phyloP scores from a whole-genome alignment of 106 monocot genomes.

The Ottelia alismoides region DNA sequence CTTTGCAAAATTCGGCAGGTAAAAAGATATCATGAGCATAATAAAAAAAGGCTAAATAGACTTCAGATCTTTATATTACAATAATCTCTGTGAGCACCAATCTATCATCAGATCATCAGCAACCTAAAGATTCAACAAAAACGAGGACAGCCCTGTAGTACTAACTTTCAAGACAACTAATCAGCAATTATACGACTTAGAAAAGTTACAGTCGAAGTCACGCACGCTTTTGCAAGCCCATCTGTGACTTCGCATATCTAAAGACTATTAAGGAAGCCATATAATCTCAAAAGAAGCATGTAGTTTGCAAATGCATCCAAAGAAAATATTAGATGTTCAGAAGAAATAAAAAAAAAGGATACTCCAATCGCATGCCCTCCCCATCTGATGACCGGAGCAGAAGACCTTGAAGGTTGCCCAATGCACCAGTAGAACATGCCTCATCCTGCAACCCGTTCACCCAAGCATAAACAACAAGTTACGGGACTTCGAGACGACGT shows the following conservation, averaged over 20 bases:
- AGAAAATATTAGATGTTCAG: not conserved
- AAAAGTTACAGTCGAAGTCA: too few species aligned
- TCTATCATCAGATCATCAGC: too few species aligned
- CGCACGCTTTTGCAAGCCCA: conserved; percentile 52
- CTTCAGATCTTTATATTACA: too few species aligned
- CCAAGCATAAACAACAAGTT: not conserved
- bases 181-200: too few species aligned
- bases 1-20: too few species aligned
- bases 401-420: conserved; percentile 53
- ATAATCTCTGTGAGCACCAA: too few species aligned
- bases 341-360: conserved; percentile 23
- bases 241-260: conserved; percentile 71
- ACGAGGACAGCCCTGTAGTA: too few species aligned
- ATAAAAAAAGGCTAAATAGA: too few species aligned
- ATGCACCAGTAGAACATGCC: conserved; percentile 47
- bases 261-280: conserved; percentile 16
- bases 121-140: too few species aligned
- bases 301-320: not conserved
- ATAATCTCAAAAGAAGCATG: not conserved
- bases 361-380: conserved; percentile 67
- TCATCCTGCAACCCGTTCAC: conserved; percentile 37
- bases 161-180: too few species aligned
- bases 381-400: conserved; percentile 38
- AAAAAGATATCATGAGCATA: too few species aligned
- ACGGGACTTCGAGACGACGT: too few species aligned